phyloP scores from a whole-genome alignment of 2,329 filamentous ascomycete species.

The Colletotrichum sp. region DNA sequence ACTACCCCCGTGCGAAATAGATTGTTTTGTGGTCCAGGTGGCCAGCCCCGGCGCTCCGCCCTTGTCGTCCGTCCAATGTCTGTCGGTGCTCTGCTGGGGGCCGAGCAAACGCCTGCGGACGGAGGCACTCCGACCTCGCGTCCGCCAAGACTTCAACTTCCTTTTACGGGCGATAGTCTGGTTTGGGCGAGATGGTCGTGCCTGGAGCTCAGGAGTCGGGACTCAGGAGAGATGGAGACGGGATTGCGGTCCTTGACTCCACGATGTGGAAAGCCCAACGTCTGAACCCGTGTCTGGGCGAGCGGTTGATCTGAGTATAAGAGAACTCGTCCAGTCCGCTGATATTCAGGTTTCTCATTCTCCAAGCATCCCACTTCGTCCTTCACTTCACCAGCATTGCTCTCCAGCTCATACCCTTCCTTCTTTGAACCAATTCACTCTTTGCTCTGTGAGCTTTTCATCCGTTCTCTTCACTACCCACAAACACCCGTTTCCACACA shows the following conservation, averaged over 20 bases:
- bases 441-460: conserved; percentile 20
- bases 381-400: conserved; percentile 12
- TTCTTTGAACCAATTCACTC: conserved; percentile 5
- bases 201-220: not conserved
- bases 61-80: not conserved
- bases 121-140: not conserved
- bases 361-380: conserved; percentile 6
- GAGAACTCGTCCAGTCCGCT: not conserved
- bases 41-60: not conserved
- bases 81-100: not conserved
- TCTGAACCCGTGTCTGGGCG: not conserved
- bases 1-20: conserved; percentile 15
- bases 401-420: conserved; percentile 3
- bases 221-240: not conserved
- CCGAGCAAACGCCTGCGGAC: not conserved
- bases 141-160: not conserved
- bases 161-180: conserved; percentile 4
- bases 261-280: not conserved
- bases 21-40: not conserved
- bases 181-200: not conserved
- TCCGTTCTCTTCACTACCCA: not conserved
- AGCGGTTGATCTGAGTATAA: not conserved
- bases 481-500: not conserved
- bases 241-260: conserved; percentile 4
- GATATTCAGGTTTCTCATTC: not conserved